Evolutionary conservation across 176 grass and related monocot genomes (phyloP), one percentile per base, ranked within the genome.

Genomic region (Miscanthus lutarioriparius): DNA sequence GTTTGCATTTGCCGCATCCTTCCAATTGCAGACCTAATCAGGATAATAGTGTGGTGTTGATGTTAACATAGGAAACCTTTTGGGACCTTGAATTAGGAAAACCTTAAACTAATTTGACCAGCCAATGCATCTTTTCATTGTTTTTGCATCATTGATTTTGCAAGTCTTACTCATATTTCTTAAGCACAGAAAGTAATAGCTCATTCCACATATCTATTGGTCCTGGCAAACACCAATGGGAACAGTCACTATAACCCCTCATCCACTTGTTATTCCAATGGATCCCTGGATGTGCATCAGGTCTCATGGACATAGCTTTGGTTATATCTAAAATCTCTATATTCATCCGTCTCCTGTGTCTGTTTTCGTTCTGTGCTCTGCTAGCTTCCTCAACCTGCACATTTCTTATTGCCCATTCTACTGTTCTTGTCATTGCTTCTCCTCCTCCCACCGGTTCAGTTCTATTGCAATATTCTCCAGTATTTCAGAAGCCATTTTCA

Each of bases 401-500:
- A n/a, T 86, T 86, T 76, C 92, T 97, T 66, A 97, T 74, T 63
- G 70, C 85, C 89, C 89, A 91, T 23, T 91, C 70, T 51, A 65
- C 80, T 70, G 71, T 74, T 65, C 75, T 67, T 16, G 69, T 23
- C 44, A 77, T 88, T 70, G 80, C 49, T 70, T 89, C 74, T 10
- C 25, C 67, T 20, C 80, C 80, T 71, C 51, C 47, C 59, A 91
- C 6, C 26, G 86, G 88, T 59, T 84, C 58, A 40, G 79, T 97
- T 81, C 92, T 91, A 63, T 93, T 95, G 76, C 92, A 95, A 51
- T 91, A 36, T 19, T 92, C 92, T 64, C 92, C 92, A 49, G 71
- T 76, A 81, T 94, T 82, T 89, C 90, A 97, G 9, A 75, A 56
- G 1, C 95, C 95, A 72, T 95, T 91, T 89, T 94, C 92, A 45